Evolutionary conservation across 441 rosid species (phyloP), one percentile per base, ranked within the genome.

Genomic region (Macaranga tanarius): DNA sequence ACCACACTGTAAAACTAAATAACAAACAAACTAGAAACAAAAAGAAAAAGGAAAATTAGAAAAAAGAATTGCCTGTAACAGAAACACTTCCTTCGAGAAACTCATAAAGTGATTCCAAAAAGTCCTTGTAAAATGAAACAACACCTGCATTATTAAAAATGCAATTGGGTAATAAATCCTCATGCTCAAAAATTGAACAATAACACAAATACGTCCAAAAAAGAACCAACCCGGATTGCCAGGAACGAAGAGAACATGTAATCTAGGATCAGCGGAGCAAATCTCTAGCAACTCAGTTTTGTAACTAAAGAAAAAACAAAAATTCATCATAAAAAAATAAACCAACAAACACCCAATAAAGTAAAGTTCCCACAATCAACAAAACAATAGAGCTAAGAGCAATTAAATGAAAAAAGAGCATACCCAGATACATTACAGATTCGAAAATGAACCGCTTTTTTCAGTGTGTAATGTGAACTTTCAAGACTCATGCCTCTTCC

Each of bases 151-250:
- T 52, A 67, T 58, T 40, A 70, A 31, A 70, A 54, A 72, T 47
- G 74, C 45, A 40, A 51, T 55, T 66, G 5, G 5, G 63, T 57
- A 13, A 40, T 56, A 40, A 62, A 11, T 54, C 31, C 52, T 9
- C 20, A 47, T 67, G 40, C 58, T 34, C 55, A 61, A 10, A 5
- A 65, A 65, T 51, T 63, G 23, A 74, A 6, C 47, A 52, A 4
- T 25, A 57, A 28, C 65, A 26, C n/a, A 25, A 16, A 57, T 1
- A 60, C 11, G 62, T 15, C 28, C 19, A 0, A 44, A 73, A 16
- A 38, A 51, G 25, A 62, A 72, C 68, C n/a, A 38, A 89, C 96
- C 97, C 73, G 96, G 97, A 75, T 92, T 94, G 61, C 96, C 98
- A 45, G 92, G 96, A 42, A 92, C 76, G 68, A 92, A 79, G 79